Percentiles rank a stretch among this genome's conserved stretches.
Evolutionary conservation across 1,139 yeast genomes (phyloP).

Genomic region (Barnettozyma hawaiiensis): DNA sequence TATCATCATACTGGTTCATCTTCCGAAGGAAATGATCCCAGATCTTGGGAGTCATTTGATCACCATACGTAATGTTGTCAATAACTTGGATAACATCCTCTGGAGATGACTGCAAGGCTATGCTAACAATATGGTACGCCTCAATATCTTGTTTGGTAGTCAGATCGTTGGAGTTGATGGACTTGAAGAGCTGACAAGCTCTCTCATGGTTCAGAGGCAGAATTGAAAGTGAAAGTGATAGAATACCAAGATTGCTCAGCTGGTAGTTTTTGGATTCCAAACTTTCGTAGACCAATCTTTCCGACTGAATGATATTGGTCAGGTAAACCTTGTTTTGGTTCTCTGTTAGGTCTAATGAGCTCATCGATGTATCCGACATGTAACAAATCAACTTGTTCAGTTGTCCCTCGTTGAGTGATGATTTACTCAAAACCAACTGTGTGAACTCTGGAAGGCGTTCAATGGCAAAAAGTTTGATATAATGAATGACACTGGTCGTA

Average conservation of each 20-base stretch:
- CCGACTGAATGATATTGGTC: constrained; percentile 1
- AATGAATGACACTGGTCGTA: constrained; percentile 11
- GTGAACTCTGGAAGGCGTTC: constrained; percentile 7
- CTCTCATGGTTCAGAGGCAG: constrained; percentile 4
- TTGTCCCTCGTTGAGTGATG: constrained; percentile 1
- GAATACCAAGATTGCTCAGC: constrained; percentile 1
- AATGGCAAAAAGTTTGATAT: constrained; percentile 12
- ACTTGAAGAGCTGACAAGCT: constrained; percentile 5
- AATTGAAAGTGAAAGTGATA: constrained; percentile 4
- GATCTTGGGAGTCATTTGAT: neutral
- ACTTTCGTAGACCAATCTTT: constrained; percentile 4
- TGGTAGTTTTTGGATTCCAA: neutral
- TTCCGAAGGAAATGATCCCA: constrained; percentile 10
- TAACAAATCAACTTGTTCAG: constrained; percentile 12
- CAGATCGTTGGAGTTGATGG: neutral
- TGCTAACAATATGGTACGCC: neutral
- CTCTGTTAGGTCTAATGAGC: neutral
- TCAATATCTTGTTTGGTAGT: constrained; percentile 2
- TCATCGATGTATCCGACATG: constrained; percentile 7
- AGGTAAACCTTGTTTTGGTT: neutral
- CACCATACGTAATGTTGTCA: constrained; percentile 2
- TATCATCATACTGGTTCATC: constrained; percentile 1
- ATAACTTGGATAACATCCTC: constrained; percentile 1
- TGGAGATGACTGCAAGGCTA: constrained; percentile 6
- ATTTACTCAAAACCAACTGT: constrained; percentile 5